Conservation (phyloP, 345 rosid genomes). For the Eutrema japonicum region DNA sequence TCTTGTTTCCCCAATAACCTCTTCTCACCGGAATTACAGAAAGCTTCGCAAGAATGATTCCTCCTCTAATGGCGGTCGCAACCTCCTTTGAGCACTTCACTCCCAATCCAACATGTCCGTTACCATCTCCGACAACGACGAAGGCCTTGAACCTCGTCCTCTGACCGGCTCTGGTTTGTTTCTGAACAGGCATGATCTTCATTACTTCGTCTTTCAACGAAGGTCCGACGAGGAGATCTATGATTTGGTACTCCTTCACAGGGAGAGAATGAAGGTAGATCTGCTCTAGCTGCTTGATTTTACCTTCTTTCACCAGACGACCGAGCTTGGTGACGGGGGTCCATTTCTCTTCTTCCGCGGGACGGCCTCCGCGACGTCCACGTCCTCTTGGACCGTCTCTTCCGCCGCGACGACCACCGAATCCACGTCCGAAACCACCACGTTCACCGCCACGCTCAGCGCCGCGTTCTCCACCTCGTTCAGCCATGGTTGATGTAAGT, state of each 20-base stretch:
- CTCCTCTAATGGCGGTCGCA: conserved; percentile 75
- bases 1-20: conserved; percentile 86
- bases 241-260: conserved; percentile 78
- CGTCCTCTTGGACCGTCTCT: conserved; percentile 52
- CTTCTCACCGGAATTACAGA: conserved; percentile 74
- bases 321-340: conserved; percentile 83
- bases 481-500: conserved; percentile 53
- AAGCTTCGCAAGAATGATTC: conserved; percentile 65
- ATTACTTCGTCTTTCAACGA: conserved; percentile 83
- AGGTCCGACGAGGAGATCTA: conserved; percentile 67
- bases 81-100: conserved; percentile 80
- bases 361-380: conserved; percentile 57
- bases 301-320: conserved; percentile 63
- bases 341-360: conserved; percentile 80
- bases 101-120: conserved; percentile 76
- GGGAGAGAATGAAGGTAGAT: conserved; percentile 83
- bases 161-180: conserved; percentile 79
- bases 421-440: conserved; percentile 64
- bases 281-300: conserved; percentile 61
- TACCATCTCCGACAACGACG: conserved; percentile 65
- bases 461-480: conserved; percentile 54
- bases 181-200: conserved; percentile 89
- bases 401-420: conserved; percentile 46
- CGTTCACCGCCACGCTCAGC: conserved; percentile 54
- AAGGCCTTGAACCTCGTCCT: conserved; percentile 80